A percentile compares a stretch with the other conserved stretches of the same genome.
Evolutionary conservation across 2,329 filamentous ascomycete genomes (phyloP).

Genomic region (Aspergillus sp.): DNA sequence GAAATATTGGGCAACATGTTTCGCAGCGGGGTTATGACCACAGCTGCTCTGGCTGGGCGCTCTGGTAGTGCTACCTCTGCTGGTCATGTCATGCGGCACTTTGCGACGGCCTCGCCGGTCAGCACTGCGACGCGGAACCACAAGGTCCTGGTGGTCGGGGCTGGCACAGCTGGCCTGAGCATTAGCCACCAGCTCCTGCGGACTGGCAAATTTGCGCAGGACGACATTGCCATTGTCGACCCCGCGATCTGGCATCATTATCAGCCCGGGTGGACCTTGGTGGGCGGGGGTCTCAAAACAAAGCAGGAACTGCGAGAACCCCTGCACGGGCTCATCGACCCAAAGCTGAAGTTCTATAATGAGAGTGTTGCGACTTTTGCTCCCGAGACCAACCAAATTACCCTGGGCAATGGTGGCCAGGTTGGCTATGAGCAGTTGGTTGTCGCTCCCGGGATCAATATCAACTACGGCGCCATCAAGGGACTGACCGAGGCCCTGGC

Average conservation of each 20-base stretch:
- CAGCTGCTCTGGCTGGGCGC: too few relatives aligned
- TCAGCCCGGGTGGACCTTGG: conserved; percentile 69
- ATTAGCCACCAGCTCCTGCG: conserved; percentile 68
- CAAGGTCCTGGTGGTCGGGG: conserved; percentile 66
- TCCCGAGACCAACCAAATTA: conserved; percentile 58
- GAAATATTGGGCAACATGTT: too few relatives aligned
- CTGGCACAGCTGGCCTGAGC: conserved; percentile 63
- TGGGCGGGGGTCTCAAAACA: conserved; percentile 64
- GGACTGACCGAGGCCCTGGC: conserved; percentile 58
- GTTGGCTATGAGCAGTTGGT: conserved; percentile 65
- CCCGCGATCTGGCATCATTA: conserved; percentile 65
- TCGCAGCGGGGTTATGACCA: too few relatives aligned
- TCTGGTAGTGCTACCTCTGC: too few relatives aligned
- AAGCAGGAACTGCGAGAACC: conserved; percentile 58
- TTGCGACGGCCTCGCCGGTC: conserved; percentile 36
- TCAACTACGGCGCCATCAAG: conserved; percentile 53
- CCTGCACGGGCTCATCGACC: conserved; percentile 53
- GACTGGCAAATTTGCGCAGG: conserved; percentile 53
- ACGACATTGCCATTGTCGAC: conserved; percentile 66
- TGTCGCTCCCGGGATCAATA: conserved; percentile 58
- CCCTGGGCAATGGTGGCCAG: conserved; percentile 55
- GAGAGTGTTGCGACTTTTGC: conserved; percentile 50
- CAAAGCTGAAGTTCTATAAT: conserved; percentile 63
- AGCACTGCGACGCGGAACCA: conserved; percentile 48
- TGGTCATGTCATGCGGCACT: conserved; percentile 3